Conservation (phyloP, 352 stramenopile species). For the Globisporangium heterothallicum region DNA sequence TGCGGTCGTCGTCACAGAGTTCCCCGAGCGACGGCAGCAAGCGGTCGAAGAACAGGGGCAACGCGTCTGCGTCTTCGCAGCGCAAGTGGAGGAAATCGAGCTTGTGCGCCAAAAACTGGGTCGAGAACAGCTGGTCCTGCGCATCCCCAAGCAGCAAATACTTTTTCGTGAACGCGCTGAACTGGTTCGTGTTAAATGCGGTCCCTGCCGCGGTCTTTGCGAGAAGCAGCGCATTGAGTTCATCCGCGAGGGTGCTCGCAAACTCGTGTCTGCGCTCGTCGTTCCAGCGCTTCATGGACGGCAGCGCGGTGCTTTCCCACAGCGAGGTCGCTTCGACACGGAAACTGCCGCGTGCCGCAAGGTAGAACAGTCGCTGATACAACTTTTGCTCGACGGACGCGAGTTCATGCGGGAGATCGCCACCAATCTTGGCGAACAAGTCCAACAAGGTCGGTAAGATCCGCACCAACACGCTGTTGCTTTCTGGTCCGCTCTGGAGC, state of each 20-base stretch:
- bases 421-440: conserved; percentile 45
- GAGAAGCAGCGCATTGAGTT: conserved; percentile 49
- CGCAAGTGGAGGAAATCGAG: conserved; percentile 46
- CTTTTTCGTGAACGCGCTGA: conserved; percentile 45
- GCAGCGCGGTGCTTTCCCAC: conserved; percentile 36
- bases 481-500: conserved; percentile 34
- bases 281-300: conserved; percentile 40
- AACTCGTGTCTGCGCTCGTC: conserved; percentile 24
- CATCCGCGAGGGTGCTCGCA: conserved; percentile 36
- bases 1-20: conserved; percentile 48
- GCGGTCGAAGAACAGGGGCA: conserved; percentile 38
- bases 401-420: conserved; percentile 40
- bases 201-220: conserved; percentile 19
- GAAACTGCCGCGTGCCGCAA: conserved; percentile 46
- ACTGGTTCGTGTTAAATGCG: conserved; percentile 44
- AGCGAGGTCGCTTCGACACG: conserved; percentile 38
- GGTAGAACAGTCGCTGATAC: conserved; percentile 52
- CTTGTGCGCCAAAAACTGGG: conserved; percentile 32
- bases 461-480: conserved; percentile 40
- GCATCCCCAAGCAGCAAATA: conserved; percentile 36
- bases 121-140: conserved; percentile 22
- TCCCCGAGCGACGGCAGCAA: conserved; percentile 48
- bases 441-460: conserved; percentile 52
- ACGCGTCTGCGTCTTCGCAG: conserved; percentile 18
- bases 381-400: conserved; percentile 47